Evolutionary conservation across 2,329 filamentous ascomycete genomes (phyloP).

Genomic region (Exophiala mesophila): DNA sequence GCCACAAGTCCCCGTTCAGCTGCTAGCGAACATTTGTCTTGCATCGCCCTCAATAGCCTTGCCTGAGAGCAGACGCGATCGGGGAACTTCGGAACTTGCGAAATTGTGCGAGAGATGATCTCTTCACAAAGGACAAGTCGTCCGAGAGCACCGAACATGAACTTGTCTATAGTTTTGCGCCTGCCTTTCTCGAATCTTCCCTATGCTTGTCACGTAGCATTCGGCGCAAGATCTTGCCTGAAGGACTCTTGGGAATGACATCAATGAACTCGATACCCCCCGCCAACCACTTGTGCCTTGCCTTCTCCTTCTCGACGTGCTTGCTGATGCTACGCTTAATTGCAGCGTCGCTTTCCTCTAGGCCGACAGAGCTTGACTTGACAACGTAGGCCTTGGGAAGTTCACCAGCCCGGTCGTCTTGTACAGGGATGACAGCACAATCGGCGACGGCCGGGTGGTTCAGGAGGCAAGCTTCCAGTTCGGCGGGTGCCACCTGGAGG

Average conservation of each 20-base stretch:
- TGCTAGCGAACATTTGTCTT: too few relatives aligned
- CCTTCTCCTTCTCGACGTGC: constrained; percentile 58
- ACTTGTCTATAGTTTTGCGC: constrained; percentile 57
- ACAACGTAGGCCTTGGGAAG: constrained; percentile 62
- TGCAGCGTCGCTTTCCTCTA: constrained; percentile 49
- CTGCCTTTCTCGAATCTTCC: constrained; percentile 58
- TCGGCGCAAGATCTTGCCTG: constrained; percentile 59
- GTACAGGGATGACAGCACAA: constrained; percentile 71
- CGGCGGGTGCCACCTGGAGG: constrained; percentile 75
- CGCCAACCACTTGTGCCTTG: constrained; percentile 58
- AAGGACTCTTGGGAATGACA: constrained; percentile 56
- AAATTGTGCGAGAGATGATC: too few relatives aligned
- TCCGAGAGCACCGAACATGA: too few relatives aligned
- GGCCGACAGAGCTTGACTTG: constrained; percentile 49
- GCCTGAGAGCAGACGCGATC: too few relatives aligned
- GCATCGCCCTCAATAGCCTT: too few relatives aligned
- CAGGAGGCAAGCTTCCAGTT: constrained; percentile 75
- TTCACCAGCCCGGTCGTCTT: constrained; percentile 58
- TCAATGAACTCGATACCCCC: constrained; percentile 57
- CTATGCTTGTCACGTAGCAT: constrained; percentile 69
- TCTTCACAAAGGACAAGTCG: too few relatives aligned
- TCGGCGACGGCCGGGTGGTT: constrained; percentile 71
- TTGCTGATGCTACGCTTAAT: constrained; percentile 50
- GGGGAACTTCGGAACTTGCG: too few relatives aligned
- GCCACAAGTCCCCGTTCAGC: too few relatives aligned